Evolutionary conservation across 495 filamentous ascomycete species (phyloP).

Genomic region (Tuber aestivum): DNA sequence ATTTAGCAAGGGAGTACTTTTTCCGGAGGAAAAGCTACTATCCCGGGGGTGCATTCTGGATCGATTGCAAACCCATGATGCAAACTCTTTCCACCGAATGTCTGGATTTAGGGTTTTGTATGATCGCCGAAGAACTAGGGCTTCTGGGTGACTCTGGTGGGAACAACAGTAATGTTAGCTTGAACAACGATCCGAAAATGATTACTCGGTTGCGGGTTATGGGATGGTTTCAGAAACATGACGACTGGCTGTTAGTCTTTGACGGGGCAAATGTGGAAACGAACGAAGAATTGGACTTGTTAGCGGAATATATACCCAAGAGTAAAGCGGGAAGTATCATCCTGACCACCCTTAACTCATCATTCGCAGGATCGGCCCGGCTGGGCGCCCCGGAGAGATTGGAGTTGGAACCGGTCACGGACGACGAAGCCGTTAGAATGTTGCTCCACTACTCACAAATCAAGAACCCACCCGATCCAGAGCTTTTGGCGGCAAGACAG

Average conservation of each 20-base stretch:
- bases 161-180: background rate
- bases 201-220: conserved; percentile 42
- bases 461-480: conserved; percentile 51
- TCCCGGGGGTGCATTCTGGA: conserved; percentile 74
- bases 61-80: conserved; percentile 60
- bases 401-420: conserved; percentile 50
- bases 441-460: conserved; percentile 55
- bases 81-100: conserved; percentile 44
- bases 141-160: conserved; percentile 41
- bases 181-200: conserved; percentile 21
- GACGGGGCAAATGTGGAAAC: conserved; percentile 66
- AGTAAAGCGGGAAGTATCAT: conserved; percentile 64
- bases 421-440: conserved; percentile 56
- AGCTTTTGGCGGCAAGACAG: conserved; percentile 57
- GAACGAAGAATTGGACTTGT: conserved; percentile 52
- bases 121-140: conserved; percentile 63
- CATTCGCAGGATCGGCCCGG: conserved; percentile 58
- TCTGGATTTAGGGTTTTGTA: conserved; percentile 63
- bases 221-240: conserved; percentile 63
- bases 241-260: conserved; percentile 69
- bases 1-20: conserved; percentile 75
- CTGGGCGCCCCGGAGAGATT: conserved; percentile 47
- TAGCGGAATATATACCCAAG: conserved; percentile 65
- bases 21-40: conserved; percentile 61
- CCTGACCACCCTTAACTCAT: conserved; percentile 74